Evolutionary conservation across 2,329 filamentous ascomycete species (phyloP).

Genomic region (Zasmidium citrigriseum): DNA sequence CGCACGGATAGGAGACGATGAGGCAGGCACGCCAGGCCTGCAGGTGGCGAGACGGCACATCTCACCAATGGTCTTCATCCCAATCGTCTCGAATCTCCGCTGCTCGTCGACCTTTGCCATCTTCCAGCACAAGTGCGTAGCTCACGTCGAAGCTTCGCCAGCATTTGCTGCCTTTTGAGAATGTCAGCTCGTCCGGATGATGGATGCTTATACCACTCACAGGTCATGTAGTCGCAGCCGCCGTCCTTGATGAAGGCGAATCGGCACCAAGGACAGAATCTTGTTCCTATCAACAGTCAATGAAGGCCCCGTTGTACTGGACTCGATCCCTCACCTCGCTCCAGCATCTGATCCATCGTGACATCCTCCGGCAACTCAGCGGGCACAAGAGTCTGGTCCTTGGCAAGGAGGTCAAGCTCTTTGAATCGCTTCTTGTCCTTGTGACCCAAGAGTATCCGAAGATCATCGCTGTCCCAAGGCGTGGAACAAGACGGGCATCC

Average conservation of each 20-base stretch:
- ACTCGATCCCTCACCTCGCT: background rate
- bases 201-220: background rate
- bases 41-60: background rate
- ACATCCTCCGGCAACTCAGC: conserved; percentile 8
- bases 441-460: conserved; percentile 1
- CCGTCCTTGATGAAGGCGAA: conserved; percentile 15
- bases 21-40: no score
- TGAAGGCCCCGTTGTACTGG: background rate
- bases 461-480: conserved; percentile 4
- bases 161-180: conserved; percentile 8
- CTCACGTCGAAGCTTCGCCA: conserved; percentile 5
- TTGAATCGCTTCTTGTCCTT: conserved; percentile 11
- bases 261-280: conserved; percentile 17
- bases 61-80: background rate
- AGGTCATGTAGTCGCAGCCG: conserved; percentile 13
- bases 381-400: conserved; percentile 10
- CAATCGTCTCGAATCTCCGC: background rate
- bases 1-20: conserved; percentile 1
- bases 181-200: background rate
- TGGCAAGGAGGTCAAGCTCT: conserved; percentile 7
- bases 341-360: conserved; percentile 10
- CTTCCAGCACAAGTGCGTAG: conserved; percentile 15
- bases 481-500: conserved; percentile 9
- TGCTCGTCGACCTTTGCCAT: conserved; percentile 10
- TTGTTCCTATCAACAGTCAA: background rate